Percentiles rank a stretch among this genome's conserved stretches.
Evolutionary conservation across 2,329 filamentous ascomycete species (phyloP).

Genomic region (Xylaria hypoxylon): DNA sequence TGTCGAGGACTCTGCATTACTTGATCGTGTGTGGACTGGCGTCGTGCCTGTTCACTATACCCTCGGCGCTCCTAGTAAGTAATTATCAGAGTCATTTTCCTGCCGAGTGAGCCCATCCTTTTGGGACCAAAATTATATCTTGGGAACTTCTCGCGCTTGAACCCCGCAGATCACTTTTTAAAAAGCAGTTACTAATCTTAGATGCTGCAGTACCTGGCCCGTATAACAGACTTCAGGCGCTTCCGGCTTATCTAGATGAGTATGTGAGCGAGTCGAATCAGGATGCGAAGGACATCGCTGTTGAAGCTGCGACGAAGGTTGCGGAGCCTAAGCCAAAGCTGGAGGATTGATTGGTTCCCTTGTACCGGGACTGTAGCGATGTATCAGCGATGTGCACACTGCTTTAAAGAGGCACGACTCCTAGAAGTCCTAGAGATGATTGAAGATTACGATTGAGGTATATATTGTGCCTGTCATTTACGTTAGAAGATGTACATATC

Average conservation of each 20-base stretch:
- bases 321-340: conserved; percentile 41
- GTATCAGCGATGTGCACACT: not conserved
- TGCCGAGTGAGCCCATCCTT: not conserved
- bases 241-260: conserved; percentile 71
- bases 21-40: conserved; percentile 65
- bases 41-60: conserved; percentile 72
- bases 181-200: not conserved
- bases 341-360: conserved; percentile 24
- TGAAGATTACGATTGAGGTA: too few relatives aligned
- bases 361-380: too few relatives aligned
- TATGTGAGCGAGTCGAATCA: conserved; percentile 55
- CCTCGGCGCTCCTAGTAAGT: conserved; percentile 67
- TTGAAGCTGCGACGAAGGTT: conserved; percentile 43
- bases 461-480: too few relatives aligned
- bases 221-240: conserved; percentile 67
- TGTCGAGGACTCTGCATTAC: conserved; percentile 56
- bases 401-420: not conserved
- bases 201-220: conserved; percentile 59
- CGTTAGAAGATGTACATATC: too few relatives aligned
- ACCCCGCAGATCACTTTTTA: not conserved
- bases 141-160: not conserved
- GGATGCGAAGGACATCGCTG: conserved; percentile 35
- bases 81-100: too few relatives aligned
- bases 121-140: not conserved
- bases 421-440: not conserved